Evolutionary conservation across 352 stramenopile genomes (phyloP).

Genomic region (Globisporangium rhizosaccharum): DNA sequence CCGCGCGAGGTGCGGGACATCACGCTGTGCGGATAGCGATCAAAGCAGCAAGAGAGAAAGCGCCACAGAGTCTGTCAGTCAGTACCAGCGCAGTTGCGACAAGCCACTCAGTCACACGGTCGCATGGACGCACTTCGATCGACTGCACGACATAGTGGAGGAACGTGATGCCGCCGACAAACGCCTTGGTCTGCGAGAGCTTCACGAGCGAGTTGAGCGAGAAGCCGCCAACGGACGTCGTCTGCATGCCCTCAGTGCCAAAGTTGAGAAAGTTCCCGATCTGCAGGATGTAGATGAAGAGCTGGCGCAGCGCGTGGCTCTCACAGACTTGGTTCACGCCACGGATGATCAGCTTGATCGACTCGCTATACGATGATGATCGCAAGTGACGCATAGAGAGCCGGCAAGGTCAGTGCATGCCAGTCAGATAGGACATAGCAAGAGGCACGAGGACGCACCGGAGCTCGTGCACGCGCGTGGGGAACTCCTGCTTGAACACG

Average conservation of each 20-base stretch:
- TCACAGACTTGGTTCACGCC: slow-evolving; percentile 78
- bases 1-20: slow-evolving; percentile 61
- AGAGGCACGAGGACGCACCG: slow-evolving; percentile 17
- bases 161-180: slow-evolving; percentile 75
- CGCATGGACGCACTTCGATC: slow-evolving; percentile 35
- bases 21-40: slow-evolving; percentile 16
- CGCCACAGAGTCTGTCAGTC: neutral
- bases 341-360: slow-evolving; percentile 69
- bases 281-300: slow-evolving; percentile 87
- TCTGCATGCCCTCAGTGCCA: slow-evolving; percentile 36
- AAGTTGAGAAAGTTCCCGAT: slow-evolving; percentile 45
- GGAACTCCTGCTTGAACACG: slow-evolving; percentile 85
- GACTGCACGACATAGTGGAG: slow-evolving; percentile 85
- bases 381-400: neutral
- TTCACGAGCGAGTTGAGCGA: slow-evolving; percentile 77
- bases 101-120: neutral
- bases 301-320: slow-evolving; percentile 57
- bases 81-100: neutral
- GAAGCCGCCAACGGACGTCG: slow-evolving; percentile 50
- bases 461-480: slow-evolving; percentile 64
- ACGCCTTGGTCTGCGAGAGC: slow-evolving; percentile 84
- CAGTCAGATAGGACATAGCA: neutral
- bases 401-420: neutral
- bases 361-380: slow-evolving; percentile 27
- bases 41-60: neutral